phyloP scores from a whole-genome alignment of 2,329 filamentous ascomycete genomes.

The Neofusicoccum umdonicola region DNA sequence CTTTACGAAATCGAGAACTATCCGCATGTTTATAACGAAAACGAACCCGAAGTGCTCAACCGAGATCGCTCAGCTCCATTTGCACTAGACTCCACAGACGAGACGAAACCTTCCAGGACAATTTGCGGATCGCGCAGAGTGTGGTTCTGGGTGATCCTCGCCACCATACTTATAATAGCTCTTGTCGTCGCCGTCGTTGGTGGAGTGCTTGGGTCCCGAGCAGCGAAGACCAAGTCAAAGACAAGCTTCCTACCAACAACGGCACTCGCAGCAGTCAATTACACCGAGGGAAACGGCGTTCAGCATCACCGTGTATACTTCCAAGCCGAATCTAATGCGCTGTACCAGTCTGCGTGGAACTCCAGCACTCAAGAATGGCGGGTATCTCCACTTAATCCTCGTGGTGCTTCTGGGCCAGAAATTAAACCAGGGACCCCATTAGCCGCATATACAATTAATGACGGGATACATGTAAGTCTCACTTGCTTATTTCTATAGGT shows the following conservation, averaged over 20 bases:
- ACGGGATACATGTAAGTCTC: neutral
- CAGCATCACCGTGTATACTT: neutral
- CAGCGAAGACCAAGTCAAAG: neutral
- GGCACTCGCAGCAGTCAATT: neutral
- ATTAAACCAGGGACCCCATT: neutral
- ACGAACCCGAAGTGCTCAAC: neutral
- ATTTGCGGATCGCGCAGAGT: neutral
- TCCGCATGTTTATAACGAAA: neutral
- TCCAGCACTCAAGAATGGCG: neutral
- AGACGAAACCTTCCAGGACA: neutral
- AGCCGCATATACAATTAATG: neutral
- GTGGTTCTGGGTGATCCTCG: neutral
- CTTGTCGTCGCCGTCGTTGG: neutral
- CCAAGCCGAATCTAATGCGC: neutral
- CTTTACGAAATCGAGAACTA: neutral
- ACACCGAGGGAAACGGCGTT: neutral
- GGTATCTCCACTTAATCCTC: neutral
- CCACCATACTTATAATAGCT: neutral
- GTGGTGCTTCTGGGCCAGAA: neutral
- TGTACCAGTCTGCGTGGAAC: neutral
- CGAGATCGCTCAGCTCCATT: neutral
- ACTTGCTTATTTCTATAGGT: neutral
- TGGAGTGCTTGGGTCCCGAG: neutral
- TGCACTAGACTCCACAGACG: neutral
- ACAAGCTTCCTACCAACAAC: neutral